A percentile compares a stretch with the other conserved stretches of the same genome.
Evolutionary conservation across 2,329 filamentous ascomycete genomes (phyloP).

Genomic region (Domatiomyces globalis): DNA sequence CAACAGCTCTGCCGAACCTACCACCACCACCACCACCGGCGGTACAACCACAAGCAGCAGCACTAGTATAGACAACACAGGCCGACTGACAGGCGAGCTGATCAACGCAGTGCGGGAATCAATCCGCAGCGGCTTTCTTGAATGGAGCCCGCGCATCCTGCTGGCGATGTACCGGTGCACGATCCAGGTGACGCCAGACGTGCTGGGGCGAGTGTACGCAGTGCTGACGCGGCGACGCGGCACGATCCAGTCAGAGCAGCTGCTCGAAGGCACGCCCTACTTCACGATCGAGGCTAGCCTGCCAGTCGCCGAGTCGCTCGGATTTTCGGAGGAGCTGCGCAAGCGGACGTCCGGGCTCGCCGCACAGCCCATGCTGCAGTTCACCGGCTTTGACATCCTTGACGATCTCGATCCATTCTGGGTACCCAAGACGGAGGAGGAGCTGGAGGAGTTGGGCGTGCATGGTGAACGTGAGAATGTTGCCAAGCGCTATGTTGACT

Average conservation of each 20-base stretch:
- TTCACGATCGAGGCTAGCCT: conserved; percentile 83
- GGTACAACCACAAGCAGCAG: conserved; percentile 17
- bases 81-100: conserved; percentile 78
- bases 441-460: conserved; percentile 90
- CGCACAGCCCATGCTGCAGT: conserved; percentile 83
- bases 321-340: conserved; percentile 90
- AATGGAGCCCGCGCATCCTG: conserved; percentile 91
- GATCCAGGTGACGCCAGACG: conserved; percentile 83
- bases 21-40: conserved; percentile 24
- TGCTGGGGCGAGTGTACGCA: conserved; percentile 86
- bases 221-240: conserved; percentile 93
- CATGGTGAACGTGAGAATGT: conserved; percentile 89
- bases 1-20: conserved; percentile 34
- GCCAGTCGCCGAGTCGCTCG: conserved; percentile 88
- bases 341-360: conserved; percentile 73
- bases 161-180: conserved; percentile 97
- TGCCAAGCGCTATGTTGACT: conserved; percentile 89
- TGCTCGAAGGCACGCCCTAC: conserved; percentile 92
- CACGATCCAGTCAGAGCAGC: conserved; percentile 72
- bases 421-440: conserved; percentile 92
- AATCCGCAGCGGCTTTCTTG: conserved; percentile 75
- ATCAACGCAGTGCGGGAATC: conserved; percentile 76
- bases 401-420: conserved; percentile 88
- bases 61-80: conserved; percentile 50
- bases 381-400: conserved; percentile 80